A percentile compares a stretch with the other conserved stretches of the same genome.
Conservation (phyloP, 164 flowering plant genomes). For the Chimonanthus salicifolius region DNA sequence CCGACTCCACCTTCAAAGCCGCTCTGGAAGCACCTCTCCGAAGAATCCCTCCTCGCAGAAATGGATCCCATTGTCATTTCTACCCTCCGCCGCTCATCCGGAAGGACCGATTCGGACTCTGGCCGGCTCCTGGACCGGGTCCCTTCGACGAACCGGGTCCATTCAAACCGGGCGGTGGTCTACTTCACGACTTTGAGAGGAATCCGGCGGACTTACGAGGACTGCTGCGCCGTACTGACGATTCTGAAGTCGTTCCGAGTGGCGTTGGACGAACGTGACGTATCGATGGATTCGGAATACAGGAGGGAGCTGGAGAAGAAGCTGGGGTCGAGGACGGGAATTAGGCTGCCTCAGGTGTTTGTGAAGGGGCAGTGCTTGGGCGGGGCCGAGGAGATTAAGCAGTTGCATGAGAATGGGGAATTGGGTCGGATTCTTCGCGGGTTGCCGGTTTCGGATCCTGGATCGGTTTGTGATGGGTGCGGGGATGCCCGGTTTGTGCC, state of each 20-base stretch:
- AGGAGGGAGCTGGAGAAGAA: conserved; percentile 54
- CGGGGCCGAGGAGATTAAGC: conserved; percentile 74
- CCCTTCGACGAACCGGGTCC: not conserved
- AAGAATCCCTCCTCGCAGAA: conserved; percentile 60
- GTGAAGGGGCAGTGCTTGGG: conserved; percentile 66
- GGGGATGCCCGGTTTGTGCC: conserved; percentile 89
- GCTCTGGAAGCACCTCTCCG: conserved; percentile 77
- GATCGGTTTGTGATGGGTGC: conserved; percentile 61
- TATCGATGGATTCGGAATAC: conserved; percentile 77
- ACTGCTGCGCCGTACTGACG: conserved; percentile 62
- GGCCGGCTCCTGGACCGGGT: not conserved
- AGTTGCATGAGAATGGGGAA: conserved; percentile 71
- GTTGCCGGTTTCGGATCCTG: conserved; percentile 36
- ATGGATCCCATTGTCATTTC: conserved; percentile 63
- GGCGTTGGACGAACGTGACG: conserved; percentile 74
- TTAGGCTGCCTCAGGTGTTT: conserved; percentile 74
- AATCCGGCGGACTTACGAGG: conserved; percentile 78
- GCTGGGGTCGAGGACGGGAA: conserved; percentile 32
- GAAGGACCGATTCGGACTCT: not conserved
- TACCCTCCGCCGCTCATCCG: conserved; percentile 25
- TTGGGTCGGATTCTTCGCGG: conserved; percentile 59
- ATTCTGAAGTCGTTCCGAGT: conserved; percentile 75
- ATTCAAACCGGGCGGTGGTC: conserved; percentile 42
- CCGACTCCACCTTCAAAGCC: conserved; percentile 36
- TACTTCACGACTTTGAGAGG: conserved; percentile 83